Percentiles rank a stretch among this genome's conserved stretches.
phyloP scores from a whole-genome alignment of 345 rosid genomes.

The Leavenworthia alabamica region DNA sequence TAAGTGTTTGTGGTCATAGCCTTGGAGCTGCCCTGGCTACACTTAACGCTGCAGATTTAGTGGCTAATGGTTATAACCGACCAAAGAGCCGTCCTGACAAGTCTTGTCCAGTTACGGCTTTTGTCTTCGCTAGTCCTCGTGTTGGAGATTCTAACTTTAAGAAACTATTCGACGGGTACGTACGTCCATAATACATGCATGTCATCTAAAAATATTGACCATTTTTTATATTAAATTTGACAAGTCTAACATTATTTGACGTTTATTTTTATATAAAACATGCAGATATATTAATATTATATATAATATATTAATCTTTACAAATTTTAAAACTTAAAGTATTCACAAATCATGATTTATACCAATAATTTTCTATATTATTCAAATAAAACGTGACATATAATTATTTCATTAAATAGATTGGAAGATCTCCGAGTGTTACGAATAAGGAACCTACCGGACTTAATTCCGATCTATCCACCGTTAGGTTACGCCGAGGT shows the following conservation, averaged over 20 bases:
- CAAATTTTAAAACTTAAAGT: not conserved
- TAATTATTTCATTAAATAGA: conserved; percentile 7
- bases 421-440: conserved; percentile 44
- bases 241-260: no score
- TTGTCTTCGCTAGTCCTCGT: conserved; percentile 60
- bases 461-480: conserved; percentile 65
- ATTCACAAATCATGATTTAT: not conserved
- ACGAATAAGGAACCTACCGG: conserved; percentile 43
- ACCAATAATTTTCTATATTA: no score
- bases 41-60: conserved; percentile 51
- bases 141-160: conserved; percentile 52
- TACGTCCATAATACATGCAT: not conserved
- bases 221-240: no score
- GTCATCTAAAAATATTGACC: no score
- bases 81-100: conserved; percentile 24
- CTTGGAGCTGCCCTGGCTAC: conserved; percentile 61
- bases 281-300: not conserved
- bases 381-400: not conserved
- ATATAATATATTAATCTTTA: not conserved
- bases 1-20: conserved; percentile 60
- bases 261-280: not conserved
- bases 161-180: conserved; percentile 34
- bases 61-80: conserved; percentile 49
- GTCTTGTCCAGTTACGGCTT: conserved; percentile 45
- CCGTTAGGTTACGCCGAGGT: conserved; percentile 52